phyloP scores from a whole-genome alignment of 1,139 yeast species.

The Kluyveromyces sp. region DNA sequence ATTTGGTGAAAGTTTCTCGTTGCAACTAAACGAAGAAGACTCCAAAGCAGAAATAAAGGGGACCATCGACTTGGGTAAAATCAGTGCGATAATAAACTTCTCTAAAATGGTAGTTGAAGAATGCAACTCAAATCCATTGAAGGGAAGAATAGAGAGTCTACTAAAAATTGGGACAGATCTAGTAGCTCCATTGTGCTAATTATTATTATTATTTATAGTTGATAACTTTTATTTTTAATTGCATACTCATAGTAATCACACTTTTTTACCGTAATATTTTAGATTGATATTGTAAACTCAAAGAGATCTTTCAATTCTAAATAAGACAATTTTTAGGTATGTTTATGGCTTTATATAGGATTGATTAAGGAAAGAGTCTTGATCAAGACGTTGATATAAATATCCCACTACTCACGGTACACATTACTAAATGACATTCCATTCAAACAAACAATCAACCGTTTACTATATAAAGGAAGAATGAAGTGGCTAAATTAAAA shows the following conservation, averaged over 20 bases:
- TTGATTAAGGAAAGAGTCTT: too few species aligned
- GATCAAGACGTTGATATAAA: too few species aligned
- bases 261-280: too few species aligned
- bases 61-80: conserved; percentile 54
- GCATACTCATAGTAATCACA: too few species aligned
- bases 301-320: too few species aligned
- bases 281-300: too few species aligned
- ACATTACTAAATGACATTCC: not conserved
- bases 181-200: conserved; percentile 63
- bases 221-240: not conserved
- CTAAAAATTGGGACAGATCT: conserved; percentile 68
- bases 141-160: conserved; percentile 77
- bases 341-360: too few species aligned
- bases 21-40: conserved; percentile 29
- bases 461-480: too few species aligned
- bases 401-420: too few species aligned
- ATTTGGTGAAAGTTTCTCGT: conserved; percentile 67
- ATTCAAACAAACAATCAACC: not conserved
- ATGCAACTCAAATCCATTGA: conserved; percentile 68
- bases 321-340: too few species aligned
- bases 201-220: not conserved
- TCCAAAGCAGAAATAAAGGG: conserved; percentile 44
- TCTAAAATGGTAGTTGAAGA: conserved; percentile 53
- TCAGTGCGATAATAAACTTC: conserved; percentile 63
- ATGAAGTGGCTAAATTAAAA: too few species aligned